Evolutionary conservation across 805 yeast species (phyloP), one percentile per base, ranked within the genome.

Genomic region (Myxozyma udenii): DNA sequence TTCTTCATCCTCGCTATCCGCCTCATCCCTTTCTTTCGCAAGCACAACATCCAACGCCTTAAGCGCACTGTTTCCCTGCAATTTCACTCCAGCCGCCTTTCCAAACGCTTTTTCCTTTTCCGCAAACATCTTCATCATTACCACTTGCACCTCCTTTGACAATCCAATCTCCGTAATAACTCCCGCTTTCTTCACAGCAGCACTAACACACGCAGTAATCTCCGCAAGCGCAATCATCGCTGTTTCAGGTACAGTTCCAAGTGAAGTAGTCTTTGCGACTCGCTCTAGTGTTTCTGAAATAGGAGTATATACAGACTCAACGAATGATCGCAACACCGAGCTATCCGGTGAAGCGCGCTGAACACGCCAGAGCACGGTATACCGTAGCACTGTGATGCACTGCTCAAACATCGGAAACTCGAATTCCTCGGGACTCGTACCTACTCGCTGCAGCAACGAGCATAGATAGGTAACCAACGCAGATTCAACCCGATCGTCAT

Each of bases 281-380:
- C 23, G 19, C 7, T 18, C 19, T 21, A 16, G 4, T 11, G 12
- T 12, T 33, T 14, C 23, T 4, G 9, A 3, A 16, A 35, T 7
- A n/a, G 23, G 18, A 23, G 24, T 33, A 44, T 39, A n/a, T 33
- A 44, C 14, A 28, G 9, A 9, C 14, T 28, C 47, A 9, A 22
- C n/a, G n/a, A n/a, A n/a, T n/a, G n/a, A n/a, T n/a, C n/a, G n/a
- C n/a, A n/a, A n/a, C n/a, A n/a, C n/a, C n/a, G n/a, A n/a, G n/a
- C n/a, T n/a, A n/a, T n/a, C n/a, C n/a, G n/a, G n/a, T n/a, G n/a
- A n/a, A n/a, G n/a, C n/a, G n/a, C n/a, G n/a, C n/a, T n/a, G n/a
- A n/a, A n/a, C n/a, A n/a, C n/a, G n/a, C 60, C 60, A 55, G 39
- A 55, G 19, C 1, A 48, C 32, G 40, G 14, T 51, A 43, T 44